Base-by-base conservation (phyloP, 768 basidiomycete genomes). In the Tulasnella sp. region DNA sequence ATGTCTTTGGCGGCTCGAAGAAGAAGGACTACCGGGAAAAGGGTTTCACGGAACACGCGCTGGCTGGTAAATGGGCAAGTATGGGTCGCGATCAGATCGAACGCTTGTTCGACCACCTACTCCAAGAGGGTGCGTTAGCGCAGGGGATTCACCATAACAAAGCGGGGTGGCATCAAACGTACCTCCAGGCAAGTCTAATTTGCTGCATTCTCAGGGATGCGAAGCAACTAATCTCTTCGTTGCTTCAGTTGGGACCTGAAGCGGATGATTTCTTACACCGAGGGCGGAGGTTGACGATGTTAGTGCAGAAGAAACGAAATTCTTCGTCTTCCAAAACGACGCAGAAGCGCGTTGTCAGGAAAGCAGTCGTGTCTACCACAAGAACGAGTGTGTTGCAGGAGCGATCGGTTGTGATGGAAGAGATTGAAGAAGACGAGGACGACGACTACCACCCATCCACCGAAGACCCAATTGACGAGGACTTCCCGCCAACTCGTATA, bases 1-100 rank as follows among this genome's bases (percentile, higher is more conserved):
- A 89, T 42, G 89, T 93, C 28, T 92, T 93, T 86, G 88, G 90
- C 28, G 96, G 96, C 3, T 88, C 89, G 64, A 91, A 90, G 73
- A 87, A 85, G 37, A 83, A 85, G 75, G 87, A 87, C 24, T 87
- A 90, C 81, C 86, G 85, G 80, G 87, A 87, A 79, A 90, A 88
- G 75, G 88, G 89, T 0, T 87, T 90, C 81, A 88, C 90, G 80
- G 81, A 86, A 50, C 85, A 91, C 64, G 82, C 88, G 4, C 83
- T 86, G 41, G 91, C 90, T 82, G 95, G 93, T 0, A 87, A 87
- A 1, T 91, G 91, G 42, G 88, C 88, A 82, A 83, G 88, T 14
- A 82, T 92, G 64, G 85, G 87, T 2, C 86, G 87, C 6, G 89
- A 90, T 50, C 88, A 93, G 64, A 83, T 90, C 14, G 95, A 96